Base-by-base conservation (phyloP, 495 filamentous ascomycete genomes). In the Penicillium canescens region DNA sequence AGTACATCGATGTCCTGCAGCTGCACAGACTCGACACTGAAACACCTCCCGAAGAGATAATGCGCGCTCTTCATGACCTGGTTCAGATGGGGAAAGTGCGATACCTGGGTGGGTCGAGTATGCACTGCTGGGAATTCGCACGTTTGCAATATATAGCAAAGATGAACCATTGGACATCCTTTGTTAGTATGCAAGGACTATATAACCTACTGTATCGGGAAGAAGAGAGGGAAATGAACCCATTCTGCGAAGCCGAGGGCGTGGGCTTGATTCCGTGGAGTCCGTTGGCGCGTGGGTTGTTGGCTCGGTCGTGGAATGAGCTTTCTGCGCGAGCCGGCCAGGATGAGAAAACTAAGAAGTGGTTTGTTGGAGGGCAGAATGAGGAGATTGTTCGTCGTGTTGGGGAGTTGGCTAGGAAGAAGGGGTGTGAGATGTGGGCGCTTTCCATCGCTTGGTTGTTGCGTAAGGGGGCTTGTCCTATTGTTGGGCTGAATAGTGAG, bases 191-290 rank as follows among this genome's bases (percentile, higher is more conserved):
- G 86, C 86, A 89, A 63, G 84, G 84, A 55, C 74, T 79, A 23
- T 86, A 89, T 62, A 89, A 87, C 67, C 69, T 90, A 13, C 65
- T 86, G 7, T 88, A 88, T 64, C 74, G 87, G 4, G 86, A 90
- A 65, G 86, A 90, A 60, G 87, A 90, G 72, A 71, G 85, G 4
- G 87, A 89, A 66, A 88, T 89, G 84, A 86, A 79, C 59, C 73
- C 77, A 0, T 86, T 82, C 69, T 90, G 87, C 61, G 66, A 79
- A n/a, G 78, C 77, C 24, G 86, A 84, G 0, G 87, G 87, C 4
- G 82, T 91, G 5, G 87, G 84, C 0, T 52, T 89, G 8, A 79
- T 88, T 40, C 85, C 86, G 14, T 88, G 85, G 85, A 73, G 75
- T 49, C 84, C 84, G 13, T 63, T 85, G 1, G 67, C 68, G 38